Evolutionary conservation across 805 yeast species (phyloP).

Genomic region (Cyberlindnera saturnus): DNA sequence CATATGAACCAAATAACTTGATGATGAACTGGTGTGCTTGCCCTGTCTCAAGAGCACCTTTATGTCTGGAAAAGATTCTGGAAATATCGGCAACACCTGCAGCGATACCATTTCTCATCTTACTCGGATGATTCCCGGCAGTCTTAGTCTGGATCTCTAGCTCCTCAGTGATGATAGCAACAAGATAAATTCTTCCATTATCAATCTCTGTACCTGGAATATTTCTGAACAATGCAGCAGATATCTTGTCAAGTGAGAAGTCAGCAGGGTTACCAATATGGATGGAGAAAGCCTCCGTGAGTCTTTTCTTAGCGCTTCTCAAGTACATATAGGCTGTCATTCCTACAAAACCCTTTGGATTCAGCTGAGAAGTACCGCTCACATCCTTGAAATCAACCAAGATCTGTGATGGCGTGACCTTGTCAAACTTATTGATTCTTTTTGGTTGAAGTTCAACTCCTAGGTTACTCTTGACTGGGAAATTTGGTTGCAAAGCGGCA

Average conservation of each 20-base stretch:
- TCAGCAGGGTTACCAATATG: conserved; percentile 54
- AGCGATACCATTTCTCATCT: conserved; percentile 72
- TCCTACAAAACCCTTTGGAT: conserved; percentile 64
- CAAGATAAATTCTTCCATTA: conserved; percentile 63
- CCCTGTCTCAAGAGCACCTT: conserved; percentile 54
- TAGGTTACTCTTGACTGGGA: conserved; percentile 43
- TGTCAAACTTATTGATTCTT: conserved; percentile 39
- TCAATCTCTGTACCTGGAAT: conserved; percentile 64
- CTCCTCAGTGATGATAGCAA: conserved; percentile 69
- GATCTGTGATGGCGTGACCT: conserved; percentile 50
- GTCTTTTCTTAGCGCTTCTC: conserved; percentile 53
- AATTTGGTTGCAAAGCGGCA: conserved; percentile 67
- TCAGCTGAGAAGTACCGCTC: conserved; percentile 49
- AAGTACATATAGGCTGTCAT: conserved; percentile 69
- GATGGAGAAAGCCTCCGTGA: conserved; percentile 78
- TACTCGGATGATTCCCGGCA: conserved; percentile 23
- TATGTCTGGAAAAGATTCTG: conserved; percentile 62
- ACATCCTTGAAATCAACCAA: conserved; percentile 74
- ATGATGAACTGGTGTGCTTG: conserved; percentile 66
- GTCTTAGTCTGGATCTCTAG: conserved; percentile 37
- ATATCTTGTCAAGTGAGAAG: conserved; percentile 56
- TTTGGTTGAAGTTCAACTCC: conserved; percentile 37
- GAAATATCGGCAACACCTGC: conserved; percentile 87
- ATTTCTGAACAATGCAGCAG: conserved; percentile 76
- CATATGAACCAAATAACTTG: conserved; percentile 65